Base-by-base conservation (phyloP, 1,284 basidiomycete species). In the Ustilago tritici region DNA sequence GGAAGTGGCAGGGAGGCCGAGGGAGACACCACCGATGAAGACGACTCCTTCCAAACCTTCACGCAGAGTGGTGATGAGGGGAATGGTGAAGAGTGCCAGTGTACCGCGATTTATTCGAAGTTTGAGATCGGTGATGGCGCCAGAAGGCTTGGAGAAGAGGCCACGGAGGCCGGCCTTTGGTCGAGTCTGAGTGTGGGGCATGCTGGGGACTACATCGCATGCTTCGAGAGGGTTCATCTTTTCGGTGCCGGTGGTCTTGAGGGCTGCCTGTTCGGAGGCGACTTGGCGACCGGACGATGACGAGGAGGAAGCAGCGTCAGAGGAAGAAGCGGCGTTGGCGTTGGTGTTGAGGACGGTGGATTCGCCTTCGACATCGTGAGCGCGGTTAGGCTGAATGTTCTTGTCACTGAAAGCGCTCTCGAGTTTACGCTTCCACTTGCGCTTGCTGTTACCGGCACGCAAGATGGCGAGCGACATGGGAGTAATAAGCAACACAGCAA, bases 391-490 rank as follows among this genome's bases (percentile, higher is more conserved):
- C 11, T 76, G 66, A 36, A 70, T 61, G 57, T 66, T 43, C 3
- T 49, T 54, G 4, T 52, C 56, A 52, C 40, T 70, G 61, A 84
- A 82, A n/a, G 83, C 82, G 32, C 58, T 61, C 31, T 72, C 65
- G 54, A 85, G 74, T 61, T 85, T 85, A 28, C 71, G 65, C 41
- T 78, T 77, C 84, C 83, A 84, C 56, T 85, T 85, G 32, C 61
- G 70, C 49, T 80, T 69, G 62, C 71, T 71, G 62, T 78, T 76
- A 59, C 83, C 83, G 1, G 83, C 83, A 6, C 82, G 75, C 9
- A 85, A 69, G 41, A 85, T 82, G 57, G 81, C 84, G 2, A 84
- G 71, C 17, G 82, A 78, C 84, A 85, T 85, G 62, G 84, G 83
- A 1, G 82, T 83, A 61, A 85, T 84, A 38, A 85, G 79, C 7